phyloP scores from a whole-genome alignment of 495 filamentous ascomycete genomes.

The Jackrogersella minutella region DNA sequence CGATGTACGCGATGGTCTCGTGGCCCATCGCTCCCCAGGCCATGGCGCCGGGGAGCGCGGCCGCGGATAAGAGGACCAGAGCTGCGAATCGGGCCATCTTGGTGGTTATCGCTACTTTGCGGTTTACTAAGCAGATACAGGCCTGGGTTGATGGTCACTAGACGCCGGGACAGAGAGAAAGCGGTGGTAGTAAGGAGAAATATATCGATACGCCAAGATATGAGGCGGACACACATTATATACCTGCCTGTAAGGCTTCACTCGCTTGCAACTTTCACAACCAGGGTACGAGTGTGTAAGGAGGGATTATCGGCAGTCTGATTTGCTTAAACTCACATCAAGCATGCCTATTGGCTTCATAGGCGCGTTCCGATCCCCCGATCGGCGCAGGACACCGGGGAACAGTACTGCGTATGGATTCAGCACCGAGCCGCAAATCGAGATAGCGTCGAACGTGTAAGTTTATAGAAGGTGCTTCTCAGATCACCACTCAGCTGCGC shows the following conservation, averaged over 20 bases:
- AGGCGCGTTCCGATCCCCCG: conserved; percentile 13
- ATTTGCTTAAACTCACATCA: conserved; percentile 1
- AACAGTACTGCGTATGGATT: background rate
- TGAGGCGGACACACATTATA: conserved; percentile 12
- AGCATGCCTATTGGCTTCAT: conserved; percentile 7
- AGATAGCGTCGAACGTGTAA: conserved; percentile 12
- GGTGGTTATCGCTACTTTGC: background rate
- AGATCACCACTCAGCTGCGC: conserved; percentile 15
- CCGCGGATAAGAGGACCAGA: conserved; percentile 27
- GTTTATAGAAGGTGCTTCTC: conserved; percentile 37
- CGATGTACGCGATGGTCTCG: conserved; percentile 64
- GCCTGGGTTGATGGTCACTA: background rate
- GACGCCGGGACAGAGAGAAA: background rate
- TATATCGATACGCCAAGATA: conserved; percentile 20
- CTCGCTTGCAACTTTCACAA: background rate
- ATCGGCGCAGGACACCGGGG: conserved; percentile 9
- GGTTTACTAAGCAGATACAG: background rate
- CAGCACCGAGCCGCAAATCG: conserved; percentile 8
- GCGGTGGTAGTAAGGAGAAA: background rate
- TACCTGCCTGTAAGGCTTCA: conserved; percentile 7
- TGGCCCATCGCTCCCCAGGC: conserved; percentile 62
- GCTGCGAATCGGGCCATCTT: conserved; percentile 36
- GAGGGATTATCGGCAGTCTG: conserved; percentile 4
- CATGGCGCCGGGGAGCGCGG: conserved; percentile 33
- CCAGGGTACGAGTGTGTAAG: background rate